Conservation (phyloP, 2,329 filamentous ascomycete species). For the Clonostachys rhizophaga region DNA sequence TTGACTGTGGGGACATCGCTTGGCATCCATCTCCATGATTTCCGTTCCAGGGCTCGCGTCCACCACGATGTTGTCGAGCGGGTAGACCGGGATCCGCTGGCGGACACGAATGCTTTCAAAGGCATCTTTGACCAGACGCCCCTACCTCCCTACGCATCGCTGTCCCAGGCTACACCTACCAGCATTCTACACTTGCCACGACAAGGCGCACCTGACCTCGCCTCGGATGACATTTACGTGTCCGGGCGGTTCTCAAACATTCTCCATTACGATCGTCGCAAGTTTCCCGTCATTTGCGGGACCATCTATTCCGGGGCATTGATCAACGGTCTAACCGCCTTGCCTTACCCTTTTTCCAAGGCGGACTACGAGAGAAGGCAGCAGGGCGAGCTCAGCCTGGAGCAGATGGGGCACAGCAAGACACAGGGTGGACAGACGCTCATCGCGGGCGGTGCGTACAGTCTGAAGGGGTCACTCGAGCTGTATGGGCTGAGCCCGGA, state of each 20-base stretch:
- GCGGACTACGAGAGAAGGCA: conserved; percentile 55
- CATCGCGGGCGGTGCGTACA: conserved; percentile 85
- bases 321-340: conserved; percentile 66
- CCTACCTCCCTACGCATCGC: conserved; percentile 58
- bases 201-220: conserved; percentile 41
- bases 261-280: conserved; percentile 82
- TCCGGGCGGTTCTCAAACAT: conserved; percentile 86
- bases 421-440: conserved; percentile 58
- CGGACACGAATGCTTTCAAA: conserved; percentile 21
- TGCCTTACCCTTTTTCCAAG: conserved; percentile 64
- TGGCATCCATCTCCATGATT: conserved; percentile 80
- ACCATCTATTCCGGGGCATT: conserved; percentile 82
- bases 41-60: conserved; percentile 39
- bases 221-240: conserved; percentile 79
- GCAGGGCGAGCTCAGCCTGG: conserved; percentile 47
- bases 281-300: conserved; percentile 71
- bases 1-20: conserved; percentile 80
- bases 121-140: conserved; percentile 47
- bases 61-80: conserved; percentile 26
- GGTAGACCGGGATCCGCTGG: conserved; percentile 17
- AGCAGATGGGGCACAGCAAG: conserved; percentile 50
- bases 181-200: conserved; percentile 74
- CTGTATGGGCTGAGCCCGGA: conserved; percentile 64
- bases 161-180: conserved; percentile 77
- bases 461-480: conserved; percentile 84